Base-by-base conservation (phyloP, 305 asterid species). In the Petunia hybrid region DNA sequence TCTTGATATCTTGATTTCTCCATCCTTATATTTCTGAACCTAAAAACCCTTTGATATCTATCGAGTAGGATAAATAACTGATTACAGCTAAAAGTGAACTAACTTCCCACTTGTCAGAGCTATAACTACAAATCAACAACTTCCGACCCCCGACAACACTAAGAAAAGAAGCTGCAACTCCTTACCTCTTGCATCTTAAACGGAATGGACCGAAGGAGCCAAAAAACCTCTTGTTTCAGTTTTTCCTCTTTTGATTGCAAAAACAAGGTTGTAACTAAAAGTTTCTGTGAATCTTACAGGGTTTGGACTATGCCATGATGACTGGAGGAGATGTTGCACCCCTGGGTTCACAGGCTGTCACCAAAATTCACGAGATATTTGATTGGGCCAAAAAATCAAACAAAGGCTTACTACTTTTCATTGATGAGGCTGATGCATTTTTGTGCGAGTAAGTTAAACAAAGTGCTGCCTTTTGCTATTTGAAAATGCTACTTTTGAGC, bases 311-410 rank as follows among this genome's bases (percentile, higher is more conserved):
- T 92, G 99, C 99, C 76, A 90, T 96, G 99, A 94, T 96, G 99
- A 96, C 99, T n/a, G 99, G 99, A 59, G 99, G 98, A 80, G 99
- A 96, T 89, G 99, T 96, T 81, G 98, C 98, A 36, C 98, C 99
- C 43, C 88, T 96, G 86, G 99, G 99, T 80, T 85, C 97, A 61
- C 97, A 93, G 88, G 98, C 97, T 73, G 99, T 96, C 75, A 96
- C 99, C 78, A 96, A 96, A 88, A 93, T 96, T 79, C 99, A 96
- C 38, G 99, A 96, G 83, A 96, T 96, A 82, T 96, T 96, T 76
- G 99, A 96, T 85, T 96, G 99, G 99, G 76, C 99, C 53, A 96
- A 94, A 89, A 96, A 92, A 87, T 96, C 99, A 2, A 96, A 82
- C 84, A 92, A 86, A 85, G 99, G 99, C 78, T 83, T 96, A 82